Base-by-base conservation (phyloP, 768 basidiomycete species). In the Hypsizygus marmoreus region DNA sequence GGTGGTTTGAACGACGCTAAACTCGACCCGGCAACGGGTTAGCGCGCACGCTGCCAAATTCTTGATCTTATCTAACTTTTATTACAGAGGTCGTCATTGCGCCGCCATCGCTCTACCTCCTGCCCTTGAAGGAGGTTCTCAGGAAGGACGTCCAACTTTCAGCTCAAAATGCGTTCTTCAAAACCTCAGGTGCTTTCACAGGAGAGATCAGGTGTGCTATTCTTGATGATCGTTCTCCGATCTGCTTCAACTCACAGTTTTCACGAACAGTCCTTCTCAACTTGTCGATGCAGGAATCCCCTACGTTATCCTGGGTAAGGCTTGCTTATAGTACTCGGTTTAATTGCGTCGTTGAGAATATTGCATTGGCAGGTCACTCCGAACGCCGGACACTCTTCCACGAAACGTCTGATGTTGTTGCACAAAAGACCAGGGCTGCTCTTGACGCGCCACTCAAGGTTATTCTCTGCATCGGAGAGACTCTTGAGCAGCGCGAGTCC, bases 391-490 rank as follows among this genome's bases (percentile, higher is more conserved):
- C 91, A 6, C 65, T 94, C 53, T 99, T 98, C 79, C 79, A 85
- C 61, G 97, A 99, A 67, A 79, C 84, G 22, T 91, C 89, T 45
- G 83, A 81, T 44, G 54, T 86, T 34, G 84, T 98, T 51, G 95
- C 91, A 9, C 71, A 77, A 53, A 98, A 97, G 77, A 91, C 90
- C 55, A 80, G 82, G 56, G 87, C 88, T 2, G 91, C 95, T 14
- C 68, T 97, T 51, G 80, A 82, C 44, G 73, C 77, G 1, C 79
- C 79, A 1, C 76, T 98, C 52, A 83, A 79, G 47, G 91, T 97
- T 52, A 97, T 99, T 62, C 86, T 95, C 54, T 98, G 97, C 73
- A 84, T 97, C 49, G 97, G 97, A 17, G 97, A 99, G 72, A 93
- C 90, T 33, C 84, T 97, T 50, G 71, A 81, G 50, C 79, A 98